Evolutionary conservation across 2,329 filamentous ascomycete species (phyloP).

Genomic region (Hirsutella thompsonii): DNA sequence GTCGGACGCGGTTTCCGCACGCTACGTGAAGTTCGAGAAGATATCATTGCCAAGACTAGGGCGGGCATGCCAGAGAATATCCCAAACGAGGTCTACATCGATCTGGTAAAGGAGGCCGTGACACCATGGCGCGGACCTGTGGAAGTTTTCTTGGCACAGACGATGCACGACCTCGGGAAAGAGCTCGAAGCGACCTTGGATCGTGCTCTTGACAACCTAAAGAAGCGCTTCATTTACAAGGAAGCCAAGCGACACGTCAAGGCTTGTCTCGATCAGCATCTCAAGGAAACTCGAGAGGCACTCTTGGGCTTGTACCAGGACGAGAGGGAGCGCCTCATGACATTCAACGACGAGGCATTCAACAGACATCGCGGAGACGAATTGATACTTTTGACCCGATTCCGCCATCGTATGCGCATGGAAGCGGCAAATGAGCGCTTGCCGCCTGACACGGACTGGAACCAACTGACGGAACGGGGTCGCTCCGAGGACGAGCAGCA

Average conservation of each 20-base stretch:
- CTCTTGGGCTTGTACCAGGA: constrained; percentile 34
- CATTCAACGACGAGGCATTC: constrained; percentile 38
- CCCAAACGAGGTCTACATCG: constrained; percentile 46
- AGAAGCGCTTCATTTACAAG: constrained; percentile 36
- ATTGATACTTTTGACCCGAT: constrained; percentile 28
- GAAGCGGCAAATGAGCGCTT: constrained; percentile 17
- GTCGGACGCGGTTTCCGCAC: constrained; percentile 29
- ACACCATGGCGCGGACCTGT: constrained; percentile 44
- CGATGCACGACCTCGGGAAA: constrained; percentile 32
- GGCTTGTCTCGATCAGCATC: constrained; percentile 28
- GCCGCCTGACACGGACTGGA: constrained; percentile 25
- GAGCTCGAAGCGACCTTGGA: constrained; percentile 34
- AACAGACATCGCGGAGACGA: constrained; percentile 32
- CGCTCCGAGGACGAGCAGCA: constrained; percentile 27
- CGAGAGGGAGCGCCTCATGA: constrained; percentile 43
- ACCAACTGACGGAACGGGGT: constrained; percentile 35
- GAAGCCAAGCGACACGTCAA: constrained; percentile 29
- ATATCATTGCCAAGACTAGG: constrained; percentile 40
- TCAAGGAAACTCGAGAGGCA: constrained; percentile 19
- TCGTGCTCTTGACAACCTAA: constrained; percentile 30
- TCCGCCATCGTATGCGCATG: constrained; percentile 36
- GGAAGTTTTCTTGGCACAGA: constrained; percentile 30
- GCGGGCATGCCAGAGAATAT: constrained; percentile 47
- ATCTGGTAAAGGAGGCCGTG: constrained; percentile 43
- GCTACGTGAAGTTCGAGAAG: constrained; percentile 35